Evolutionary conservation across 208 protist species (phyloP), one percentile per base, ranked within the genome.

Genomic region (Leishmania tarentolae): DNA sequence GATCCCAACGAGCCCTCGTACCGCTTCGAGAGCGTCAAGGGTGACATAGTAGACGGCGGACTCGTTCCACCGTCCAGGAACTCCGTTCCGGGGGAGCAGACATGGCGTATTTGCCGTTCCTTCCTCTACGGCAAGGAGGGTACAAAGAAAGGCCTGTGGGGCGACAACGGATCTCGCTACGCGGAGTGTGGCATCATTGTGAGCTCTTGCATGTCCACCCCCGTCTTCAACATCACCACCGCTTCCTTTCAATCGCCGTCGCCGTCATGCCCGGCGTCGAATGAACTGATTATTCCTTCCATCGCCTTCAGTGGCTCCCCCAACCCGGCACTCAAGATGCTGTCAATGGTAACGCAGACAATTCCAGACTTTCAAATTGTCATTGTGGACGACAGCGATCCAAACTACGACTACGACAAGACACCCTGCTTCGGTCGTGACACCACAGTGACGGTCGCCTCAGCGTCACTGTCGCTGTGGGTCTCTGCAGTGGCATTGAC

Each of bases 61-160:
- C 40, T 90, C 31, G 83, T 90, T 15, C 84, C 87, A 6, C 87
- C 85, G 3, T 80, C 81, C 6, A 53, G 65, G 5, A 83, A 71
- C 74, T 75, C 89, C 1, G 74, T 79, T 17, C 66, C 85, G 0
- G 80, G 79, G 1, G 87, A 90, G 73, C 86, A 88, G 78, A 90
- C 89, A 31, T 92, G 89, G 87, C 81, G 89, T 59, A 82, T 91
- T 47, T 91, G 89, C 78, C 79, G 83, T 15, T 92, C 87, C 19
- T 92, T 92, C 61, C 78, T 92, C 13, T 90, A 91, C 78, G 89
- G 89, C 28, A 21, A 71, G 19, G 21, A 3, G 9, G 82, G 80
- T 6, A 73, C 65, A 0, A 31, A 81, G 15, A 21, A 86, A 31
- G 87, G 89, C 7, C 35, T 91, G 19, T 89, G 89, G 87, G 87